These are phyloP conservation scores for Mycena amicta DNA, from an alignment of 768 basidiomycete genomes.

Conservation along the genomic window DNA sequence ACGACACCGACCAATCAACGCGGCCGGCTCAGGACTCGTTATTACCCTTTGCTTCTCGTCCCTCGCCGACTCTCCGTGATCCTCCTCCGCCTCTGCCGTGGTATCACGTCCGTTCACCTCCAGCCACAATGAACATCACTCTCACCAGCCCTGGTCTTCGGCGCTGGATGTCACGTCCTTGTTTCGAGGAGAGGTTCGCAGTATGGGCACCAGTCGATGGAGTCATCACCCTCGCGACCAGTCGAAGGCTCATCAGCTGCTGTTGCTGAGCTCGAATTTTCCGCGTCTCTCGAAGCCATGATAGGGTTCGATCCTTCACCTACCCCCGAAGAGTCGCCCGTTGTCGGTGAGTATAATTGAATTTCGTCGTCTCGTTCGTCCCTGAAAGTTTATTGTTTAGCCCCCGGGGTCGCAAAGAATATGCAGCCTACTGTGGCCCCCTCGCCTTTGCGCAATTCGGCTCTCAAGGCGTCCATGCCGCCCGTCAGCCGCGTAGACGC, in stretches of 20 bases:
- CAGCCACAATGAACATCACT: conserved; percentile 30
- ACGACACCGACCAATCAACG: conserved; percentile 27
- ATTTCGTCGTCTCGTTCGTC: conserved; percentile 3
- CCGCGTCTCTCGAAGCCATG: conserved; percentile 65
- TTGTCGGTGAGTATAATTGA: conserved; percentile 15
- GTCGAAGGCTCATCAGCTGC: conserved; percentile 55
- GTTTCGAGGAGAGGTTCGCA: conserved; percentile 71
- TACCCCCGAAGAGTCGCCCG: conserved; percentile 19
- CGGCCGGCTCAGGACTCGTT: conserved; percentile 14
- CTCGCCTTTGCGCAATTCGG: conserved; percentile 48
- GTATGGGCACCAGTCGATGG: conserved; percentile 52
- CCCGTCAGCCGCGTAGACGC: conserved; percentile 2
- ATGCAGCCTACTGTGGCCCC: conserved; percentile 44
- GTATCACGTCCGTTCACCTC: conserved; percentile 15
- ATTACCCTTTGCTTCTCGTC: conserved; percentile 23
- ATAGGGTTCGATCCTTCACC: conserved; percentile 48
- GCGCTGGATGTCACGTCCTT: conserved; percentile 72
- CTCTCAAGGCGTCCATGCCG: conserved; percentile 16
- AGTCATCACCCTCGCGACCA: conserved; percentile 38
- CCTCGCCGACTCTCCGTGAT: conserved; percentile 14
- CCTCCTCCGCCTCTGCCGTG: conserved; percentile 11
- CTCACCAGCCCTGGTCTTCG: conserved; percentile 58
- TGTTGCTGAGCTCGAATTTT: conserved; percentile 74
- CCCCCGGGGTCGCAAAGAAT: conserved; percentile 4
- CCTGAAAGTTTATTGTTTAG: conserved; percentile 21